Conservation (phyloP, 495 filamentous ascomycete genomes). For the Daldinia childiae region DNA sequence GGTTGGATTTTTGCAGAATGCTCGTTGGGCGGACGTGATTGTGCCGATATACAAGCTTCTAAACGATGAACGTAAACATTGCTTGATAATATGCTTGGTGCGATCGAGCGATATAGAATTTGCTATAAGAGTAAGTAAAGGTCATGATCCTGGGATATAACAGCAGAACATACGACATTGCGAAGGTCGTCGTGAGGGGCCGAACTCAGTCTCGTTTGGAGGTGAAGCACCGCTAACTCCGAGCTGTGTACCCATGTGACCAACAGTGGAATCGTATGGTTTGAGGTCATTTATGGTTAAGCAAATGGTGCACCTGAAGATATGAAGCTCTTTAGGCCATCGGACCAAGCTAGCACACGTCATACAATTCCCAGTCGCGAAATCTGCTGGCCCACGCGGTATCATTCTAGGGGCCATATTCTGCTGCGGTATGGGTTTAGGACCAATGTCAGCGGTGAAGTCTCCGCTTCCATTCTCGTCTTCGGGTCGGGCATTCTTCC, state of each 20-base stretch:
- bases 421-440: slow-evolving; percentile 39
- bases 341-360: slow-evolving; percentile 83
- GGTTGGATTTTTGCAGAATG: slow-evolving; percentile 24
- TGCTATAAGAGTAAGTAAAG: slow-evolving; percentile 35
- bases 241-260: slow-evolving; percentile 30
- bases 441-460: slow-evolving; percentile 40
- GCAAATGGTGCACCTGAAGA: slow-evolving; percentile 87
- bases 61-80: slow-evolving; percentile 43
- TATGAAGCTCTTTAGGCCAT: slow-evolving; percentile 79
- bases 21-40: slow-evolving; percentile 30
- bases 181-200: slow-evolving; percentile 19
- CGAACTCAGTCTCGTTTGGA: slow-evolving; percentile 20
- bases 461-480: slow-evolving; percentile 42
- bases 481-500: slow-evolving; percentile 45
- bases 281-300: slow-evolving; percentile 86
- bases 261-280: slow-evolving; percentile 45
- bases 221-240: slow-evolving; percentile 15
- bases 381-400: slow-evolving; percentile 51
- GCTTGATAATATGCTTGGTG: slow-evolving; percentile 39
- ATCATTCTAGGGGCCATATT: slow-evolving; percentile 42
- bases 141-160: neutral
- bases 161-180: slow-evolving; percentile 33
- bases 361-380: slow-evolving; percentile 77
- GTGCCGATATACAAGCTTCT: slow-evolving; percentile 30
- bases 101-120: slow-evolving; percentile 43